phyloP scores from a whole-genome alignment of 106 monocot species.

The Dendrobium huoshanense region DNA sequence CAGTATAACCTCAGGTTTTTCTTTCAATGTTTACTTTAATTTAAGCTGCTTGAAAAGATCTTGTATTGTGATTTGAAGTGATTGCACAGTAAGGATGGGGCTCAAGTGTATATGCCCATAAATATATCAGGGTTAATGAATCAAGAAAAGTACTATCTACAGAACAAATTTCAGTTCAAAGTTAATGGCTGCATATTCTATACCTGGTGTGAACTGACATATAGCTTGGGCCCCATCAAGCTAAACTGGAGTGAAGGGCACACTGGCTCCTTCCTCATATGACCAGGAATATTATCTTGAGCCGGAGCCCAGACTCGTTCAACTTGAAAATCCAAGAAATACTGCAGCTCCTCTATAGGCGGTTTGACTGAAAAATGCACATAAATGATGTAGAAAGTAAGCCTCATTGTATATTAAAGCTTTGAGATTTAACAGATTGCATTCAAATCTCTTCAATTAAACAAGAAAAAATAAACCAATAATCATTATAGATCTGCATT shows the following conservation, averaged over 20 bases:
- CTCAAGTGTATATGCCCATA: no score
- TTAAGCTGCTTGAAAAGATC: no score
- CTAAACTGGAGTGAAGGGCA: slow-evolving; percentile 77
- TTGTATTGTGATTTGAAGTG: no score
- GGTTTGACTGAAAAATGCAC: slow-evolving; percentile 50
- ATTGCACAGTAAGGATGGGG: no score
- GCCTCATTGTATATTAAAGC: neutral
- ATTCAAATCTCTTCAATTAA: slow-evolving; percentile 3
- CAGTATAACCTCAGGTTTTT: no score
- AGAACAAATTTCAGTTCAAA: neutral
- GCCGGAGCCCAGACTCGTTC: slow-evolving; percentile 59
- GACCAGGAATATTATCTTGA: slow-evolving; percentile 46
- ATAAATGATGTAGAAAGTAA: neutral
- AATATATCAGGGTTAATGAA: neutral
- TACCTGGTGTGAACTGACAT: slow-evolving; percentile 79
- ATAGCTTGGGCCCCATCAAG: slow-evolving; percentile 67
- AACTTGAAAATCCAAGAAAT: slow-evolving; percentile 77
- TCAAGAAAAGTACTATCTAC: neutral
- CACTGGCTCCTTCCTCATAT: slow-evolving; percentile 65
- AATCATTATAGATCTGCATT: neutral
- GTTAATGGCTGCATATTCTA: neutral
- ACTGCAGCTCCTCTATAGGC: slow-evolving; percentile 69
- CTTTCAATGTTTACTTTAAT: no score
- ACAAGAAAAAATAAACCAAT: neutral
- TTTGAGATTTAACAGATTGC: neutral